phyloP scores from a whole-genome alignment of 2,329 filamentous ascomycete genomes.

The Aspergillus sp. region DNA sequence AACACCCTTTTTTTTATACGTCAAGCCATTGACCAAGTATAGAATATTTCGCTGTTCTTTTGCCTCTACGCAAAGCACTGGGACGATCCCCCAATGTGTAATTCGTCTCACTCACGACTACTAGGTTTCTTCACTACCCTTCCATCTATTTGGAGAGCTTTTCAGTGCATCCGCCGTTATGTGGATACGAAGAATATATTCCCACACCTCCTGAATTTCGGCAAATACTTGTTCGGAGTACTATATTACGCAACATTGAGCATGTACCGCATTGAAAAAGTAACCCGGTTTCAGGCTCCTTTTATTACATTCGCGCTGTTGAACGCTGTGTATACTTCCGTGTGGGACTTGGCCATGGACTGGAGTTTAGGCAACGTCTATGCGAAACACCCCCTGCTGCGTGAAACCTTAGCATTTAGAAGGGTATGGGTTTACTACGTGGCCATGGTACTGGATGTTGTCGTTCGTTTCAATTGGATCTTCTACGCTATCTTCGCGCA shows the following conservation, averaged over 20 bases:
- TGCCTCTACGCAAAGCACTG: constrained; percentile 84
- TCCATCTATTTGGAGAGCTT: constrained; percentile 83
- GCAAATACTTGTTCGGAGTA: constrained; percentile 87
- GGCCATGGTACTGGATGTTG: constrained; percentile 78
- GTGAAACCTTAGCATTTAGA: constrained; percentile 78
- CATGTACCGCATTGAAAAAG: constrained; percentile 73
- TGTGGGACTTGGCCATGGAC: constrained; percentile 97
- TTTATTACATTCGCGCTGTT: constrained; percentile 80
- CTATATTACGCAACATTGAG: constrained; percentile 75
- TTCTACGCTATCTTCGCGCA: constrained; percentile 83
- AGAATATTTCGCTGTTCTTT: constrained; percentile 93
- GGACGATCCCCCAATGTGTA: constrained; percentile 73
- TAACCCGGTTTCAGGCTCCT: constrained; percentile 58
- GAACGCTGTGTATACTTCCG: constrained; percentile 78
- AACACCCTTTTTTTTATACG: background rate
- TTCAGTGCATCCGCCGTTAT: constrained; percentile 91
- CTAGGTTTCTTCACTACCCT: constrained; percentile 82
- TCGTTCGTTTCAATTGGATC: constrained; percentile 91
- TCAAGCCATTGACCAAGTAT: background rate
- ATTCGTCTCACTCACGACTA: constrained; percentile 77
- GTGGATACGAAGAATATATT: constrained; percentile 82
- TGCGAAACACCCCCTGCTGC: constrained; percentile 66
- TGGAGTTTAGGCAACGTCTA: constrained; percentile 85
- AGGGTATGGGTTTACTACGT: constrained; percentile 78
- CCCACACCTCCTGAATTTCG: constrained; percentile 87